phyloP scores from a whole-genome alignment of 371 early-diverging fungal genomes.

The Lichtheimia hyalospora region DNA sequence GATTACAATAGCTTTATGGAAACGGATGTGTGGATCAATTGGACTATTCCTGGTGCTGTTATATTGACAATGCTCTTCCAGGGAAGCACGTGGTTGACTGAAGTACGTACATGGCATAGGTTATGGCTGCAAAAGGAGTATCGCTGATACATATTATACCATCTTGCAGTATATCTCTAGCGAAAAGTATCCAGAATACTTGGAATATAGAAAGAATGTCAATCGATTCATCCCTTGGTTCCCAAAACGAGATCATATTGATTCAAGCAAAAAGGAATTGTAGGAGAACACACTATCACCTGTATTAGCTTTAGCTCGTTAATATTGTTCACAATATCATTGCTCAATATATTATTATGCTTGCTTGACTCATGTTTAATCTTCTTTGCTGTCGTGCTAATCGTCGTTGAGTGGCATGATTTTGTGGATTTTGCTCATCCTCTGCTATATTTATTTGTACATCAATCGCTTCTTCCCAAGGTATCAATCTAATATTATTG shows the following conservation, averaged over 20 bases:
- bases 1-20: background rate
- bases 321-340: no score
- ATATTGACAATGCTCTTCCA: conserved; percentile 70
- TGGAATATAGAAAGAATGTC: conserved; percentile 61
- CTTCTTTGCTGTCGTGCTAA: no score
- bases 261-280: conserved; percentile 1
- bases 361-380: no score
- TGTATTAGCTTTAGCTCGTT: no score
- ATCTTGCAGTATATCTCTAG: conserved; percentile 47
- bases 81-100: conserved; percentile 75
- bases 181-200: conserved; percentile 76
- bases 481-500: no score
- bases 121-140: conserved; percentile 7
- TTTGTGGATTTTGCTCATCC: no score
- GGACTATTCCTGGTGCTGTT: conserved; percentile 58
- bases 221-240: conserved; percentile 66
- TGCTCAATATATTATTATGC: no score
- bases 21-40: conserved; percentile 44
- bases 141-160: background rate
- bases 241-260: conserved; percentile 1
- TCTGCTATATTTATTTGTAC: no score
- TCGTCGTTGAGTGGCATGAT: no score
- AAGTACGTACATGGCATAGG: conserved; percentile 37
- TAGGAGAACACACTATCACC: background rate
- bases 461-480: no score